A percentile compares a stretch with the other conserved stretches of the same genome.
These are phyloP conservation scores for Cordia subcordata DNA, from an alignment of 257 asterid species.

Conservation along the genomic window DNA sequence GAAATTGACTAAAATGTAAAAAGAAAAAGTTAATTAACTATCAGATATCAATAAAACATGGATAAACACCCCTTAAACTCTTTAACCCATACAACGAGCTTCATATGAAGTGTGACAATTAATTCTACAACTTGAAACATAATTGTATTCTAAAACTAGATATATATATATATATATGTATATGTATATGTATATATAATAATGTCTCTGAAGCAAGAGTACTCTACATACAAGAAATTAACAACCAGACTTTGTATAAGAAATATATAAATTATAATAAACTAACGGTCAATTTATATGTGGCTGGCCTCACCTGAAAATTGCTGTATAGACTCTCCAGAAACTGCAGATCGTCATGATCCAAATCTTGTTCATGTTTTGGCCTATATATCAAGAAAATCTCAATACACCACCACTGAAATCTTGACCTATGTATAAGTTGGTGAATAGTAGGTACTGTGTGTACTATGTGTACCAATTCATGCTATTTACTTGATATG, in stretches of 20 bases:
- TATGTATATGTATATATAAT: background rate
- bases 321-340: background rate
- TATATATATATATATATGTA: background rate
- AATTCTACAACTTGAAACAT: background rate
- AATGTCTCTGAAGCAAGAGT: constrained; percentile 7
- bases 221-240: too few species aligned
- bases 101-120: background rate
- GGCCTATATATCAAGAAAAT: background rate
- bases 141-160: background rate
- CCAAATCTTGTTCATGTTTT: background rate
- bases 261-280: constrained; percentile 12
- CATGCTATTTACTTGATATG: constrained; percentile 36
- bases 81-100: constrained; percentile 1
- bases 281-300: constrained; percentile 30
- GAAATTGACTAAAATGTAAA: too few species aligned
- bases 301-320: constrained; percentile 37
- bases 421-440: too few species aligned
- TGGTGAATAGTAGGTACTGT: too few species aligned
- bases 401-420: background rate
- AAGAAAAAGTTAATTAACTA: too few species aligned
- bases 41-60: background rate
- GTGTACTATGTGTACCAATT: constrained; percentile 82
- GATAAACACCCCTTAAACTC: background rate
- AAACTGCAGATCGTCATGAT: background rate
- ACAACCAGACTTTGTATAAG: background rate